Conservation (phyloP, 1,284 basidiomycete genomes). For the Tilletia horrida region DNA sequence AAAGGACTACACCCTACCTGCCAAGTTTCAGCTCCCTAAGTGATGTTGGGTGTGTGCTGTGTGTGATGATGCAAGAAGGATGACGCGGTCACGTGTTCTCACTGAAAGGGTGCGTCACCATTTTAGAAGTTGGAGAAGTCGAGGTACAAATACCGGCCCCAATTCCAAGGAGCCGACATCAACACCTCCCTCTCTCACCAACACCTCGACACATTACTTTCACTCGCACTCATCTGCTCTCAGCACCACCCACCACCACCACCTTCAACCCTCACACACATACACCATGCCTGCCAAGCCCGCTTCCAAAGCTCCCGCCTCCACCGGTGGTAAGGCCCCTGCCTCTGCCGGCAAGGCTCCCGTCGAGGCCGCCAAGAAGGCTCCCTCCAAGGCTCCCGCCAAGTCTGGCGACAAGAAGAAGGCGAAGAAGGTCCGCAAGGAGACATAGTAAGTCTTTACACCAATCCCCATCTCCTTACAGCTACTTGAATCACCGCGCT, state of each 20-base stretch:
- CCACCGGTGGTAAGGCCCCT: constrained; percentile 57
- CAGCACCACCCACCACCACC: constrained; percentile 10
- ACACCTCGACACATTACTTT: neutral
- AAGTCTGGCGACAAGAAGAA: constrained; percentile 65
- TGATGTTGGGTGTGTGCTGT: neutral
- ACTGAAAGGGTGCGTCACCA: no score
- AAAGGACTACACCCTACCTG: no score
- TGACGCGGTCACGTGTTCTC: no score
- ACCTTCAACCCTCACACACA: neutral
- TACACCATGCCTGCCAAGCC: constrained; percentile 48
- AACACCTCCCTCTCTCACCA: neutral
- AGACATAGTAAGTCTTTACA: constrained; percentile 54
- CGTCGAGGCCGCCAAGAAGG: constrained; percentile 55
- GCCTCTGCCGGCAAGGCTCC: constrained; percentile 63
- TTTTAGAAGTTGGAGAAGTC: no score
- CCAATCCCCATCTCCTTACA: neutral
- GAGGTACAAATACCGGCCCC: no score
- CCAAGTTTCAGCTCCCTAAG: constrained; percentile 21
- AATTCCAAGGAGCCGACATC: no score
- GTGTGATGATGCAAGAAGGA: no score
- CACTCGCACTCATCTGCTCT: constrained; percentile 4
- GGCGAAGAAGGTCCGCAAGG: constrained; percentile 64
- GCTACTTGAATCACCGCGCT: neutral
- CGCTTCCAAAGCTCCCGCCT: constrained; percentile 26
- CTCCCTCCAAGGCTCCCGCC: constrained; percentile 47